A percentile compares a stretch with the other conserved stretches of the same genome.
Conservation (phyloP, 441 rosid genomes). For the Sinapis alba region DNA sequence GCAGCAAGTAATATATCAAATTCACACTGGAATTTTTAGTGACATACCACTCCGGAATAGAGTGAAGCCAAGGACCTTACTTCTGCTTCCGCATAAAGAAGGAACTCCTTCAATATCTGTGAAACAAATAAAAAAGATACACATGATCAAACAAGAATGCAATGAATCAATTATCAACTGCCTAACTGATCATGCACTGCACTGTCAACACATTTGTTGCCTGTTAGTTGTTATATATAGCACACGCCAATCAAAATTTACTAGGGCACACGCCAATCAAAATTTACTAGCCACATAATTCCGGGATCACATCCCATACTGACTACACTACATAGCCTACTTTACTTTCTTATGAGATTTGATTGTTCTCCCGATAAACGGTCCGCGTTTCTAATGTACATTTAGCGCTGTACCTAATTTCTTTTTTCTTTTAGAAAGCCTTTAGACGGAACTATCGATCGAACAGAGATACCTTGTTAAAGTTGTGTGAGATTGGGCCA, state of each 20-base stretch:
- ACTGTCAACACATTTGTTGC: conserved; percentile 3
- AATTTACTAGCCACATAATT: background rate
- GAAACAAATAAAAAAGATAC: background rate
- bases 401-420: background rate
- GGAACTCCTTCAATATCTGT: conserved; percentile 81
- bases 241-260: background rate
- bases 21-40: conserved; percentile 3
- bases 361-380: conserved; percentile 8
- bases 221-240: background rate
- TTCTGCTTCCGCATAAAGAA: conserved; percentile 83
- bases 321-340: background rate
- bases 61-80: conserved; percentile 81
- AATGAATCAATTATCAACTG: conserved; percentile 1
- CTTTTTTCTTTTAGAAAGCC: background rate
- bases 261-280: background rate
- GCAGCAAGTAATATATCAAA: conserved; percentile 4
- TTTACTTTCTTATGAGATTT: background rate
- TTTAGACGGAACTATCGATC: conserved; percentile 8
- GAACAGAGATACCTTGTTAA: conserved; percentile 59
- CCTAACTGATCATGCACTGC: background rate
- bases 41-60: conserved; percentile 84
- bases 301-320: background rate
- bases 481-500: conserved; percentile 74
- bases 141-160: background rate
- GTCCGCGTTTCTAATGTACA: background rate